Evolutionary conservation across 169 alveolate species (phyloP), one percentile per base, ranked within the genome.

Genomic region (Cryptosporidium baileyi): DNA sequence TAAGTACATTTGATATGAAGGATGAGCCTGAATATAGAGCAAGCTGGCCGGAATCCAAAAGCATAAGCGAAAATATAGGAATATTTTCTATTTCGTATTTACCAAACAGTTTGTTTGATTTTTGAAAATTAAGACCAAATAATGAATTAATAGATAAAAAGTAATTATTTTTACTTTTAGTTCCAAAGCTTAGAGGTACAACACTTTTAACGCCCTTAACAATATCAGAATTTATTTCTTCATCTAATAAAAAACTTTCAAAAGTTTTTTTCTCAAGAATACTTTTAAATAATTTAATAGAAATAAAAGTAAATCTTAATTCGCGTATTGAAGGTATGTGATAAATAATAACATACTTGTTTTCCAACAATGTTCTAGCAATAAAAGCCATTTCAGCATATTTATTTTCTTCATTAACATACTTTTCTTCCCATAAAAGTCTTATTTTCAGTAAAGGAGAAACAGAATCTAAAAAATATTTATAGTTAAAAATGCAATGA

Each of bases 371-470:
- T 40, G 74, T 32, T 19, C 41, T 57, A 2, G 40, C 15, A 54
- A 74, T 74, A 54, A 54, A 74, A 38, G 36, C 65, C 7, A 67
- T 17, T 6, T 74, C 51, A 17, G 80, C 80, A 57, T 19, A 19
- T 6, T 22, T 13, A 38, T 30, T 28, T 9, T 45, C 81, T 36
- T 13, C 32, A 34, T 54, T 60, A 9, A 15, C n/a, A n/a, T n/a
- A n/a, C 4, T 54, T 15, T 74, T 74, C 82, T 11, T 34, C 54
- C 43, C 59, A 54, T 52, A 43, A 7, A 15, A 47, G 30, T 9
- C 19, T 47, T 47, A 47, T n/a, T n/a, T 19, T n/a, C 19, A 47
- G 19, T 4, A 9, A n/a, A n/a, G 59, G 19, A 4, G 59, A 47
- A 47, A 47, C 19, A n/a, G 59, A 47, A 47, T 47, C 19, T n/a